Evolutionary conservation across 1,284 basidiomycete species (phyloP).

Genomic region (Volvariella volvacea): DNA sequence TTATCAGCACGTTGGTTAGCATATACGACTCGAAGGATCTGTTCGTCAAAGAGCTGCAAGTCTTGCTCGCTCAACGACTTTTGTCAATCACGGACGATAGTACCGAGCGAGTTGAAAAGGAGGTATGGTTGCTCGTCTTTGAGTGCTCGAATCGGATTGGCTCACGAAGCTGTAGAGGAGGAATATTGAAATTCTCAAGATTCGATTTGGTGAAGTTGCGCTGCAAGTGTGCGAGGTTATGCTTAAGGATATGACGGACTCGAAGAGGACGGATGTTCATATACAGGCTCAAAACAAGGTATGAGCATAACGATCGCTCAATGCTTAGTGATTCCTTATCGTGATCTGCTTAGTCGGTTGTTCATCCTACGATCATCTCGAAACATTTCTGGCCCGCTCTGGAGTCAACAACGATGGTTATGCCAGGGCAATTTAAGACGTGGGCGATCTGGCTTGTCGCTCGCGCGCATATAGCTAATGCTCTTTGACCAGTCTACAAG

Average conservation of each 20-base stretch:
- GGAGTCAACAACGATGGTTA: slow-evolving; percentile 62
- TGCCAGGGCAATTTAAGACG: slow-evolving; percentile 81
- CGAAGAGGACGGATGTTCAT: slow-evolving; percentile 78
- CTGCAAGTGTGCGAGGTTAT: slow-evolving; percentile 94
- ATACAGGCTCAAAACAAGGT: slow-evolving; percentile 72
- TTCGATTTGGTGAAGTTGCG: slow-evolving; percentile 87
- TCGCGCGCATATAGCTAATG: not conserved
- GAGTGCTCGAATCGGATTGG: not conserved
- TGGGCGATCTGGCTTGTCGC: slow-evolving; percentile 21
- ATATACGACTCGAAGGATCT: slow-evolving; percentile 94
- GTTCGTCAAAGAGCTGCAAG: slow-evolving; percentile 91
- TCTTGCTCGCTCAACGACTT: slow-evolving; percentile 78
- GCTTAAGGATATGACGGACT: slow-evolving; percentile 93
- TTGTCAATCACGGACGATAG: slow-evolving; percentile 76
- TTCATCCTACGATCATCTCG: slow-evolving; percentile 88
- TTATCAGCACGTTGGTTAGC: slow-evolving; percentile 90
- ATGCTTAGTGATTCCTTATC: not conserved
- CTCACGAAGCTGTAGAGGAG: slow-evolving; percentile 49
- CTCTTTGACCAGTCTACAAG: slow-evolving; percentile 50
- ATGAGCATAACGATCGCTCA: not conserved
- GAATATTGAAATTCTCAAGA: slow-evolving; percentile 89
- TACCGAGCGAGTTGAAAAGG: slow-evolving; percentile 75
- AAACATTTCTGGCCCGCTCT: slow-evolving; percentile 90
- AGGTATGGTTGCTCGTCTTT: slow-evolving; percentile 44
- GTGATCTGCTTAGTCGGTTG: slow-evolving; percentile 42